Evolutionary conservation across 2,329 filamentous ascomycete species (phyloP).

Genomic region (Arthrocladium fulminans): DNA sequence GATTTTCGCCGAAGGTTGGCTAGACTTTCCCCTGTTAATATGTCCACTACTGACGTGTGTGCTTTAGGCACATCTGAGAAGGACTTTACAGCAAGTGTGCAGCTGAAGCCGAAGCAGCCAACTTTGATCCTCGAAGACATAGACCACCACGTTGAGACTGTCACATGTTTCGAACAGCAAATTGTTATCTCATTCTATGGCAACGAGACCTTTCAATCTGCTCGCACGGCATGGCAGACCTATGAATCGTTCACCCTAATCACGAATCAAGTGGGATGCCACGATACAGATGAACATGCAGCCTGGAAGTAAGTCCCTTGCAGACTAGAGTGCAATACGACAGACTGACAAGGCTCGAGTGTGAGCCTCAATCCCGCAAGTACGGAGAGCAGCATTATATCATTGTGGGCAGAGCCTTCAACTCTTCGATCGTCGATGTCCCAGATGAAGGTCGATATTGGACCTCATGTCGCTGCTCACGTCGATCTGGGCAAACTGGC

Average conservation of each 20-base stretch:
- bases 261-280: neutral
- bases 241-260: neutral
- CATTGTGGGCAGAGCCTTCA: neutral
- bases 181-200: slow-evolving; percentile 14
- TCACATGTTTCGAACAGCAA: slow-evolving; percentile 10
- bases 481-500: neutral
- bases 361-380: neutral
- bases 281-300: neutral
- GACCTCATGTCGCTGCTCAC: neutral
- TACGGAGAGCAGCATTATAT: neutral
- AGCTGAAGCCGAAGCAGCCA: slow-evolving; percentile 11
- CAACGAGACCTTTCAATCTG: slow-evolving; percentile 9
- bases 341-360: neutral
- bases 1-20: no score
- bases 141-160: slow-evolving; percentile 9
- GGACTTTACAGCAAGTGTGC: neutral
- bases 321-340: neutral
- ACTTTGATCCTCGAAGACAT: slow-evolving; percentile 15
- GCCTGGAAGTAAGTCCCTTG: neutral
- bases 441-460: neutral
- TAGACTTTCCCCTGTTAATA: no score
- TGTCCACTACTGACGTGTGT: no score
- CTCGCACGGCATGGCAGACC: neutral
- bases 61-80: no score
- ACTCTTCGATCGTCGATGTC: neutral